These are phyloP conservation scores for Taiozyma sp. DNA, from an alignment of 1,139 yeast species.

Conservation along the genomic window DNA sequence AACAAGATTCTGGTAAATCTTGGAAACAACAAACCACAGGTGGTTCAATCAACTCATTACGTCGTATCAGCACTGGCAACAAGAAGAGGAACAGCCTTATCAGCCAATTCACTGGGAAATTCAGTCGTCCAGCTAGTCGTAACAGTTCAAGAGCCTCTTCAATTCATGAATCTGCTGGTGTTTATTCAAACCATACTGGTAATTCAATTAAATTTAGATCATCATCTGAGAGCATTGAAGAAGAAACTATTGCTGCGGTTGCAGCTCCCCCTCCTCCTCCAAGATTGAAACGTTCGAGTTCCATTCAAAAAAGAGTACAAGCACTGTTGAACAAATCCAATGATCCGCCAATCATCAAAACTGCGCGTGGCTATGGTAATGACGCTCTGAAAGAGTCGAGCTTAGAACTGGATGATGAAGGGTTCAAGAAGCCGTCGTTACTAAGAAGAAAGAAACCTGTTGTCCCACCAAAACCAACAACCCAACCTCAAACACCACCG, in stretches of 20 bases:
- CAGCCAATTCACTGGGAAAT: constrained; percentile 22
- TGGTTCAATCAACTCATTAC: constrained; percentile 38
- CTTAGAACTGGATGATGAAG: constrained; percentile 15
- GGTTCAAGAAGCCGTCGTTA: constrained; percentile 22
- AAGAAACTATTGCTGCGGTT: constrained; percentile 7
- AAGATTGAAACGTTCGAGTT: constrained; percentile 26
- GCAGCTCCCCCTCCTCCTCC: constrained; percentile 27
- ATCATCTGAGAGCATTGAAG: constrained; percentile 21
- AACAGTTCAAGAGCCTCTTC: constrained; percentile 24
- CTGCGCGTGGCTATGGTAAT: constrained; percentile 74
- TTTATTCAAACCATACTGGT: constrained; percentile 11
- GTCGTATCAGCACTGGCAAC: constrained; percentile 23
- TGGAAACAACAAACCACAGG: constrained; percentile 89
- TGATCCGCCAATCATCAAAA: constrained; percentile 44
- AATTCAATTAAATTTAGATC: constrained; percentile 13
- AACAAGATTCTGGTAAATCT: constrained; percentile 31
- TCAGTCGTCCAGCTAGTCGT: constrained; percentile 22
- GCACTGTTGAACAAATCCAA: constrained; percentile 44
- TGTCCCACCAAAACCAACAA: constrained; percentile 7
- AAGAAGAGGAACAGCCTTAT: constrained; percentile 17
- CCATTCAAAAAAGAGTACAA: constrained; percentile 67
- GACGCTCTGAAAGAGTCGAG: constrained; percentile 5
- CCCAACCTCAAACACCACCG: constrained; percentile 20
- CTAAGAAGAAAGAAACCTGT: constrained; percentile 12
- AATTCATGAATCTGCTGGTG: constrained; percentile 19